Evolutionary conservation across 2,329 filamentous ascomycete species (phyloP), one percentile per base, ranked within the genome.

Genomic region (Talaromyces sp.): DNA sequence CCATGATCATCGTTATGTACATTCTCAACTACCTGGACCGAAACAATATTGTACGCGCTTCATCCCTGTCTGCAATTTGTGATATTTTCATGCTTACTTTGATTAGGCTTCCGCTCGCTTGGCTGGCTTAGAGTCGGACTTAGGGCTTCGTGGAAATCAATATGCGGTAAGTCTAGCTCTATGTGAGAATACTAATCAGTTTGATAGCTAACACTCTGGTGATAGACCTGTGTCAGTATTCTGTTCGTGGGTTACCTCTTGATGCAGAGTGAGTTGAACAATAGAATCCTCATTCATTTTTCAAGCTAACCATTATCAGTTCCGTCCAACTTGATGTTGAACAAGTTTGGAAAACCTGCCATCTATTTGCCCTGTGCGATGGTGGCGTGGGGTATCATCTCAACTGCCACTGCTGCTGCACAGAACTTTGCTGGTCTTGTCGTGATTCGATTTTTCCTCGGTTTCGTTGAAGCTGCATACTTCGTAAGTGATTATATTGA

Each of bases 1-100:
- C 87, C 0, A 85, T 86, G 72, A 76, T 91, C 52, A 83, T 91
- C 43, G 69, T 90, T 58, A 88, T 91, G 75, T 91, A 90, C 65
- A 89, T 91, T 67, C 79, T 88, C 75, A 90, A 91, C 72, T 91
- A 89, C 69, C 71, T 88, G 11, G 83, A 86, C 59, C 75, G 80
- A 37, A 84, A 84, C 62, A 84, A 84, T 51, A 83, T 85, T 50
- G 82, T 82, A 2, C 74, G 61, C 56, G 19, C 37, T 17, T 13
- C 9, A 10, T 40, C 4, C 9, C 24, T 27, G 24, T 27, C 24
- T 5, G 9, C 20, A 10, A 13, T 11, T 19, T 11, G 10, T 20
- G 17, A 9, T 20, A 10, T 40, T n/a, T 4, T 40, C 6, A 8
- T 20, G 14, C 17, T 14, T 19, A 10, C 24, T 27, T 27, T 24